These are phyloP conservation scores for Elsinoe batatas DNA, from an alignment of 2,329 filamentous ascomycete genomes.

Conservation along the genomic window DNA sequence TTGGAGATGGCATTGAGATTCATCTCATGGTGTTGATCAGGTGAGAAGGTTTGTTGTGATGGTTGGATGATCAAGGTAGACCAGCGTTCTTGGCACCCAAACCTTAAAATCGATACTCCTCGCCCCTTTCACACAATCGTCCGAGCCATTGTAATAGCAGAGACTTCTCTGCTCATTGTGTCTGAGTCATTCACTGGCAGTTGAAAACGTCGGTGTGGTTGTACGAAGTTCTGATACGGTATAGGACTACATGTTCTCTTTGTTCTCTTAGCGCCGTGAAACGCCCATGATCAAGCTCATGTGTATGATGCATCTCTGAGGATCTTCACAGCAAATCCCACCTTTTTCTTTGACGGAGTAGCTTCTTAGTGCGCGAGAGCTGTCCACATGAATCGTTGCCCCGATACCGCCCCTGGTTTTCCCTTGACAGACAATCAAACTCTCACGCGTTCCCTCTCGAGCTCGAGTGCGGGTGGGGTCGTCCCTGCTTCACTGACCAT, in stretches of 20 bases:
- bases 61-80: neutral
- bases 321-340: neutral
- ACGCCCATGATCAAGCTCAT: no score
- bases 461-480: neutral
- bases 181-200: no score
- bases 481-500: conserved; percentile 3
- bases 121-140: no score
- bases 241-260: no score
- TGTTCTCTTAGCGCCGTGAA: no score
- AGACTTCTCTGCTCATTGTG: no score
- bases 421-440: neutral
- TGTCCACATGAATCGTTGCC: neutral
- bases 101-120: conserved; percentile 1
- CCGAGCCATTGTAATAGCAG: no score
- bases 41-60: neutral
- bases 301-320: neutral
- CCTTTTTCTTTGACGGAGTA: neutral
- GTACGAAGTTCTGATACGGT: no score
- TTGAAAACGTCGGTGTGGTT: no score
- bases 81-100: neutral
- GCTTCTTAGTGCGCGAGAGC: no score
- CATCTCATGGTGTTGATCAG: conserved; percentile 1
- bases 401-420: conserved; percentile 1
- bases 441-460: neutral
- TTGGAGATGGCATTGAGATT: conserved; percentile 40